Conservation (phyloP, 805 yeast species). For the Candida patagonica region DNA sequence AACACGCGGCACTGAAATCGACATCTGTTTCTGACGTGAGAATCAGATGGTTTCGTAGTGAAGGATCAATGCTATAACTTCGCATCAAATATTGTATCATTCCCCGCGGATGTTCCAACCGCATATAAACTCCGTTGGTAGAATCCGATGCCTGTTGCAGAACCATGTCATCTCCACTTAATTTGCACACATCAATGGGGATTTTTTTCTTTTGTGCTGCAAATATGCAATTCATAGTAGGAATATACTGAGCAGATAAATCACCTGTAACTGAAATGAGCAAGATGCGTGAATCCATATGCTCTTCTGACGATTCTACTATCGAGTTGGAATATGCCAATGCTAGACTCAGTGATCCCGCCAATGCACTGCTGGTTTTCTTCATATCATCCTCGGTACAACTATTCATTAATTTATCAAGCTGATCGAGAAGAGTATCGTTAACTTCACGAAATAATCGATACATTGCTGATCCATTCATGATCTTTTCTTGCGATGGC, state of each 20-base stretch:
- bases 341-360: constrained; percentile 79
- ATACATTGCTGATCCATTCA: constrained; percentile 53
- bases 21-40: constrained; percentile 78
- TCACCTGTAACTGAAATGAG: constrained; percentile 63
- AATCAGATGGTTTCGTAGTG: constrained; percentile 63
- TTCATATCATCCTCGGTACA: constrained; percentile 23
- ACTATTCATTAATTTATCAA: constrained; percentile 39
- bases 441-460: constrained; percentile 76
- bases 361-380: constrained; percentile 31
- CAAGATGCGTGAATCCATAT: constrained; percentile 56
- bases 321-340: constrained; percentile 68
- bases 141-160: constrained; percentile 95
- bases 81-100: constrained; percentile 72
- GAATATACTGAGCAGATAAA: constrained; percentile 72
- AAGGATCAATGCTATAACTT: constrained; percentile 81
- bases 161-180: constrained; percentile 66
- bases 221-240: constrained; percentile 91
- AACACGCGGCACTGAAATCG: constrained; percentile 92
- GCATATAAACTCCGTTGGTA: constrained; percentile 80
- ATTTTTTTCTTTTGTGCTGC: constrained; percentile 84
- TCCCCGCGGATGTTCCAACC: constrained; percentile 60
- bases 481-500: constrained; percentile 8
- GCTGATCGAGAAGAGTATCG: constrained; percentile 54
- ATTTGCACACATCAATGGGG: constrained; percentile 83
- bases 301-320: constrained; percentile 38